Evolutionary conservation across 2,329 filamentous ascomycete species (phyloP), one percentile per base, ranked within the genome.

Genomic region (Fusarium mangiferae): DNA sequence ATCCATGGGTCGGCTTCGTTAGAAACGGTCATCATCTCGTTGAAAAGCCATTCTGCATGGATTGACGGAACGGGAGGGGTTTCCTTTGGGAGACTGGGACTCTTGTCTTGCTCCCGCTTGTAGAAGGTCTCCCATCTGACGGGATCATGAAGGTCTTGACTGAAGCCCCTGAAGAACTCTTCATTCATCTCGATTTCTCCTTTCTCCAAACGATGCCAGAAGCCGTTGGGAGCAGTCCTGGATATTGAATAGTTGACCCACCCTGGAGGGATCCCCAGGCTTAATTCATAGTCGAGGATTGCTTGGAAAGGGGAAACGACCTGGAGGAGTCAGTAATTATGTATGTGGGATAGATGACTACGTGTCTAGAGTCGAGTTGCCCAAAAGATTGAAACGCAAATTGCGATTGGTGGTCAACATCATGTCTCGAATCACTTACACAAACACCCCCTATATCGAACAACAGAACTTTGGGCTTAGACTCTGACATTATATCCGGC

Each of bases 381-480:
- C 26, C 7, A 13, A n/a, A 49, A 18, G 7, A 14, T 26, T 30
- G 8, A 41, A 35, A 30, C 42, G 15, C 17, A 26, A 44, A 24
- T 26, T 17, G 18, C 24, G 20, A 9, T n/a, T 18, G 22, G 36
- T 17, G 35, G n/a, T 42, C 6, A 42, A 22, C 20, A 48, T 10
- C 12, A 39, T 41, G 33, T 52, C 30, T 17, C 41, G 14, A 28
- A 28, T 39, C 48, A 91, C 94, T 87, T 92, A 98, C 96, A 87
- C 94, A 97, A 77, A 99, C 96, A 71, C 96, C 96, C 44, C 96
- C 96, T 76, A 99, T 96, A 83, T 99, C 96, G 82, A 98, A 98
- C 28, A 99, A 87, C 38, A 97, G 85, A 62, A 94, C 93, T 77
- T 93, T 93, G 36, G 93, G 93, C 66, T 86, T 86, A 59, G 66